Base-by-base conservation (phyloP, 306 rosid species). In the Pyrus betulifolia region DNA sequence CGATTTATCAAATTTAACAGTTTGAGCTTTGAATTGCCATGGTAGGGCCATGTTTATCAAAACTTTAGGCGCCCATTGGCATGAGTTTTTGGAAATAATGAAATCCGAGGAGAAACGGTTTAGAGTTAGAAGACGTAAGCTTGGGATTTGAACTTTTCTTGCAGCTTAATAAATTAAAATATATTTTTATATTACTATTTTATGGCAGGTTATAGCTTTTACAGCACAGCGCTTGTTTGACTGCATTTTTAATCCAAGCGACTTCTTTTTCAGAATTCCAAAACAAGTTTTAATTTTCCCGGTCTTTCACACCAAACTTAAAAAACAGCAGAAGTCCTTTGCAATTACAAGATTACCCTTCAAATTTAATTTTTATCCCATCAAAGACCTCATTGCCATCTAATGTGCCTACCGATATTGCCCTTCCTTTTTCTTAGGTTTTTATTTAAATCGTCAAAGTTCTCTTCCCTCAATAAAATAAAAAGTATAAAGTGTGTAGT, bases 181-280 rank as follows among this genome's bases (percentile, higher is more conserved):
- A 23, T 25, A 25, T 23, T 62, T 62, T 62, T 1, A 45, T 45
- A 45, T 45, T 45, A 80, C 72, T 88, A 76, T 83, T 79, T 81
- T 85, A 78, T 75, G 15, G 54, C 74, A 21, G 61, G 67, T 49
- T 76, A 4, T 75, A 66, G 80, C 89, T 88, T 91, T 85, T 78
- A 77, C 91, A 84, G 86, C 83, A 68, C 66, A 70, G 82, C 84
- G 54, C 72, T 79, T 38, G 86, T 88, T 88, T 91, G 93, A 88
- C 91, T 71, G 82, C 49, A 80, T 74, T 80, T 83, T 78, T 52
- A 80, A 81, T 62, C 76, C 61, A 4, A 33, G 62, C 63, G 54
- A 52, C 4, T 6, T 57, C 38, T 72, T 75, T 75, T 76, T 84
- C 57, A 76, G 75, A 79, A 49, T 75, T 78, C 82, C 81, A 67